Evolutionary conservation across 2,329 filamentous ascomycete species (phyloP).

Genomic region (Alternaria brassicae): DNA sequence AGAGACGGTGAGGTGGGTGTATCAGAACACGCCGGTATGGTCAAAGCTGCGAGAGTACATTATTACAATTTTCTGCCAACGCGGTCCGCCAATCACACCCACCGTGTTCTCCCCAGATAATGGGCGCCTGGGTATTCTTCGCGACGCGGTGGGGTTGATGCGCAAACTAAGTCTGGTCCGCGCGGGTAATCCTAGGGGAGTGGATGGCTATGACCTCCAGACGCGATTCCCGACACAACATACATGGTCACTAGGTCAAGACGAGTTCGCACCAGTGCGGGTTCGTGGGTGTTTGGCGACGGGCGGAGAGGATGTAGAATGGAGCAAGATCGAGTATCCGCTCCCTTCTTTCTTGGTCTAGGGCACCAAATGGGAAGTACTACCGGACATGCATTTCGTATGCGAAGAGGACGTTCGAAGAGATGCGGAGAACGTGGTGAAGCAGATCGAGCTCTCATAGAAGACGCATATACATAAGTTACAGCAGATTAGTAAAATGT

Average conservation of each 20-base stretch:
- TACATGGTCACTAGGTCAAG: background rate
- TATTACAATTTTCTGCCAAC: slow-evolving; percentile 3
- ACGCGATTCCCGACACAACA: background rate
- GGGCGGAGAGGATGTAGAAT: background rate
- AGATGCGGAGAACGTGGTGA: background rate
- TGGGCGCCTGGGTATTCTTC: background rate
- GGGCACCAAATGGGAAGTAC: background rate
- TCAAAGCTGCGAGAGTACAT: background rate
- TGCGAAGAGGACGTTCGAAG: background rate
- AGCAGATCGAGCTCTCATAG: background rate
- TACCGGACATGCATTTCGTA: slow-evolving; percentile 17
- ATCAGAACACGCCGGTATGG: background rate
- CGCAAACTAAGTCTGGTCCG: background rate
- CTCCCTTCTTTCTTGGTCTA: slow-evolving; percentile 14
- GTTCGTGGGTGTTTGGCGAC: slow-evolving; percentile 1
- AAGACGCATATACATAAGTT: background rate
- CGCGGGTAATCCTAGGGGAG: background rate
- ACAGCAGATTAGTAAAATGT: background rate
- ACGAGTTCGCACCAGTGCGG: background rate
- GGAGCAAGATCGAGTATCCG: background rate
- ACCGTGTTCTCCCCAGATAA: background rate
- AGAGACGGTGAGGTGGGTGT: slow-evolving; percentile 12
- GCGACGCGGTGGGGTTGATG: background rate
- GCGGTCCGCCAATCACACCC: background rate
- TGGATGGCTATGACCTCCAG: background rate